Conservation (phyloP, 2,329 filamentous ascomycete species). For the Mollisia scopiformis region DNA sequence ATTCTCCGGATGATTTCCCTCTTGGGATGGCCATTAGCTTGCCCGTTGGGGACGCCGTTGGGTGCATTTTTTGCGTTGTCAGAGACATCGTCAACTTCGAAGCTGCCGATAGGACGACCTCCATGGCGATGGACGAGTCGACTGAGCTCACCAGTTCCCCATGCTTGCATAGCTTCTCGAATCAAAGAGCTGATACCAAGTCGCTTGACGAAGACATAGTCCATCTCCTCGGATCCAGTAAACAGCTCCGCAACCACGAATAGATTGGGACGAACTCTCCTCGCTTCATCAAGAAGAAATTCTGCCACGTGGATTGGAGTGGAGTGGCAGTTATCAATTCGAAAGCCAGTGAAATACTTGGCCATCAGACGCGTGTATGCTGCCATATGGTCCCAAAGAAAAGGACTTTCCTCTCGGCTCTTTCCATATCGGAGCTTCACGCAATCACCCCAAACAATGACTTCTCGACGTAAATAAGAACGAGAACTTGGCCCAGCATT, state of each 20-base stretch:
- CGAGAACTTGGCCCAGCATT: slow-evolving; percentile 88
- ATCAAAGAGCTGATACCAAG: slow-evolving; percentile 91
- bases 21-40: slow-evolving; percentile 36
- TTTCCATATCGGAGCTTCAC: slow-evolving; percentile 93
- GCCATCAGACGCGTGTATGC: slow-evolving; percentile 90
- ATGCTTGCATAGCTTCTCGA: slow-evolving; percentile 97
- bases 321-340: slow-evolving; percentile 97
- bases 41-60: slow-evolving; percentile 34
- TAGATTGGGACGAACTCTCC: slow-evolving; percentile 81
- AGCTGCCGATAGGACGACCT: slow-evolving; percentile 93
- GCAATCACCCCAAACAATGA: slow-evolving; percentile 98
- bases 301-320: slow-evolving; percentile 94
- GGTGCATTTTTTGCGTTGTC: slow-evolving; percentile 53
- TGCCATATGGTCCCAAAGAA: slow-evolving; percentile 94
- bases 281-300: slow-evolving; percentile 92
- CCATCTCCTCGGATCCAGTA: slow-evolving; percentile 92
- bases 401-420: slow-evolving; percentile 83
- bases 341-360: slow-evolving; percentile 92
- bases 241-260: slow-evolving; percentile 96
- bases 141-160: slow-evolving; percentile 92
- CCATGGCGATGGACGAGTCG: slow-evolving; percentile 91
- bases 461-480: slow-evolving; percentile 93
- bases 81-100: slow-evolving; percentile 87
- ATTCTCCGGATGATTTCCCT: slow-evolving; percentile 71
- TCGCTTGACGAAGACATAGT: slow-evolving; percentile 93